Percentiles rank a stretch among this genome's conserved stretches.
phyloP scores from a whole-genome alignment of 169 alveolate species.

The Cryptosporidium sp. region DNA sequence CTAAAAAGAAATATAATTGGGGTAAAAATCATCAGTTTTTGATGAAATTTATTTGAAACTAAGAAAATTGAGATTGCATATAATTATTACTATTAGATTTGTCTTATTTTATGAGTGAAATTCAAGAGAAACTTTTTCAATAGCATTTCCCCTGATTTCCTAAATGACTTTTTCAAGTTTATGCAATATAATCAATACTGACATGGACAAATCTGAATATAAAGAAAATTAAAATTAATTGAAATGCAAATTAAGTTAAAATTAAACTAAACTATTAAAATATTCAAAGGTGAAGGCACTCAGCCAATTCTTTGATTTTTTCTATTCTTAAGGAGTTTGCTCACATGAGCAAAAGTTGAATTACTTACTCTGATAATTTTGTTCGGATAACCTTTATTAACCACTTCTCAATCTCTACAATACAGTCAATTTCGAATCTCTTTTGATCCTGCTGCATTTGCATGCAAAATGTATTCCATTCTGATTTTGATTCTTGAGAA shows the following conservation, averaged over 20 bases:
- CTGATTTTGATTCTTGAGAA: background rate
- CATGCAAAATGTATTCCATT: slow-evolving; percentile 36
- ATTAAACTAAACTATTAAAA: no score
- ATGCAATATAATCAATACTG: background rate
- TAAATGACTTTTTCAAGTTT: no score
- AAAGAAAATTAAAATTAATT: no score
- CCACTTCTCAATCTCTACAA: slow-evolving; percentile 44
- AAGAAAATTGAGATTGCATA: no score
- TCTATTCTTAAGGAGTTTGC: no score
- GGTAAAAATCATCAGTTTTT: background rate
- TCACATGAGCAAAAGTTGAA: background rate
- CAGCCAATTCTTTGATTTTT: background rate
- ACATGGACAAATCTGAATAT: background rate
- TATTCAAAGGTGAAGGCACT: background rate
- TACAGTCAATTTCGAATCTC: slow-evolving; percentile 66
- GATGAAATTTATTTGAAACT: background rate
- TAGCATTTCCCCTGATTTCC: no score
- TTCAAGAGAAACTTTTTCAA: background rate
- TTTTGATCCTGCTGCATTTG: slow-evolving; percentile 30
- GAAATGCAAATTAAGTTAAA: no score
- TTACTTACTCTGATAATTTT: background rate
- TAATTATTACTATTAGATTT: background rate
- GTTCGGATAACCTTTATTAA: background rate
- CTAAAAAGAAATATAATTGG: background rate
- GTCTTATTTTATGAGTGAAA: no score